Base-by-base conservation (phyloP, 192 early-diverging fungal genomes). In the Coemansia sp. region DNA sequence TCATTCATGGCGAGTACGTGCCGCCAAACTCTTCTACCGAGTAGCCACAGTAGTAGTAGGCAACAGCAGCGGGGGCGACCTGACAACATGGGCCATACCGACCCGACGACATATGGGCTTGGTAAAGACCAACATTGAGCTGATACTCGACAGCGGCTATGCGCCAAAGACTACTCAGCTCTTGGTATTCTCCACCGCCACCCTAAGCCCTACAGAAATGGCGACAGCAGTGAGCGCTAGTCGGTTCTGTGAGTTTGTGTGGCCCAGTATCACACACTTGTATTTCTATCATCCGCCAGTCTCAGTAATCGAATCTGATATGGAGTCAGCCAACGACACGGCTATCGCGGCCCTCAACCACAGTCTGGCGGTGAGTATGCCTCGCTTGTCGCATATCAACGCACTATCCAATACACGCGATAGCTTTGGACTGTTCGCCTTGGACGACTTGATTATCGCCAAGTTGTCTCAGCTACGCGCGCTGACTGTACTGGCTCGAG, bases 61-160 rank as follows among this genome's bases (percentile, higher is more conserved):
- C n/a, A 54, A 63, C 64, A 54, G 66, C 64, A 31, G 12, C 11
- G 13, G 63, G 42, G 27, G 54, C 15, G 27, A 57, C 54, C 31
- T 15, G 27, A 60, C 67, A 27, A 7, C 61, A 18, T 69, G 51
- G 67, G 63, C 41, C 51, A 40, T 47, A 10, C 44, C 68, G 12
- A 49, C 64, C 1, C 54, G 38, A 5, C 27, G 55, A 18, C 49
- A 10, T 2, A 41, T 27, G 13, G 18, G 29, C 27, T 2, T 20
- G 29, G 49, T 70, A 18, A 42, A 55, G n/a, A 72, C 69, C 42
- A 82, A 77, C 36, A 36, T 82, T 2, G 64, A 38, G 55, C 73
- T 82, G 66, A 16, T 78, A 1, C 64, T 82, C 15, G 67, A 75
- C 33, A 82, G 80, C 73, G 80, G 80, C 11, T 76, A 78, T 24